Evolutionary conservation across 768 basidiomycete species (phyloP).

Genomic region (Sporobolomyces roseus): DNA sequence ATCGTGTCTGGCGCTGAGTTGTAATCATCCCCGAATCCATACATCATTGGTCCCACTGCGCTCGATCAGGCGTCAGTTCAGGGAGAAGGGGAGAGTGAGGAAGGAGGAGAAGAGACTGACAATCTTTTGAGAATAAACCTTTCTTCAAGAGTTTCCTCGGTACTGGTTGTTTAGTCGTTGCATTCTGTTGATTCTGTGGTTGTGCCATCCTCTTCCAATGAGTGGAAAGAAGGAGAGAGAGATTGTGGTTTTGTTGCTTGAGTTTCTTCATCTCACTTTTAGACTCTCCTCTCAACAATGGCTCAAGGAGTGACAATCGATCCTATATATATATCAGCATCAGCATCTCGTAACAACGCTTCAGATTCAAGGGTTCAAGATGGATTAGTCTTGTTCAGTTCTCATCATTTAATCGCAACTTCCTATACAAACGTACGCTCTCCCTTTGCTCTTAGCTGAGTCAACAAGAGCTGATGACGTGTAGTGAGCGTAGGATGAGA

Average conservation of each 20-base stretch:
- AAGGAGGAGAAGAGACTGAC: conserved; percentile 12
- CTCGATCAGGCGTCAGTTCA: not conserved
- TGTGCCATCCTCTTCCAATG: not conserved
- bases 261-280: not conserved
- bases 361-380: conserved; percentile 42
- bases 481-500: not conserved
- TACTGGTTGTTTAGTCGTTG: not conserved
- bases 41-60: conserved; percentile 49
- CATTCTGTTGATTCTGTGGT: no score
- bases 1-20: conserved; percentile 81
- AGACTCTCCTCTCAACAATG: not conserved
- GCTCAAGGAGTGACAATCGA: not conserved
- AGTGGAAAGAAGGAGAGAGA: not conserved
- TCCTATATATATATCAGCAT: conserved; percentile 46
- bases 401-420: conserved; percentile 58
- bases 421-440: conserved; percentile 53
- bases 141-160: conserved; percentile 27
- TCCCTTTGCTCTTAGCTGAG: not conserved
- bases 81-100: not conserved
- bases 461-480: not conserved
- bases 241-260: not conserved
- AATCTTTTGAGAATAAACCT: conserved; percentile 43
- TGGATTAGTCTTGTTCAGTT: conserved; percentile 59
- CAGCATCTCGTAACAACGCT: conserved; percentile 46
- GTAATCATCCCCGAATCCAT: conserved; percentile 82